Conservation (phyloP, 1,139 yeast species). For the Debaryomyces subglobosus region DNA sequence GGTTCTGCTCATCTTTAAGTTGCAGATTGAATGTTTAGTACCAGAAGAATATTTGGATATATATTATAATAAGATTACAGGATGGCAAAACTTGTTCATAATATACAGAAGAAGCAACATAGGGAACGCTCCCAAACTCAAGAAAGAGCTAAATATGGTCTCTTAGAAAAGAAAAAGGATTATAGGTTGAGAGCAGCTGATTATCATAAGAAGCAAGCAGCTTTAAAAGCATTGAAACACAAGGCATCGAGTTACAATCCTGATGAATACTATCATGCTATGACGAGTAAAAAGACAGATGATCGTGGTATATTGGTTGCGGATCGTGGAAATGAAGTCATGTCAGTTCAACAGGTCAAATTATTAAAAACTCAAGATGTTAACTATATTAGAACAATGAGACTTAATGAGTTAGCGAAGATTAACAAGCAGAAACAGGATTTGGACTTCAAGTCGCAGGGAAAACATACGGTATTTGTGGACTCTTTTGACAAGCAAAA, state of each 20-base stretch:
- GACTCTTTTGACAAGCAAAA: constrained; percentile 60
- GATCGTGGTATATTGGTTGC: constrained; percentile 64
- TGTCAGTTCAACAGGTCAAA: constrained; percentile 76
- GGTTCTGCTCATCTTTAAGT: constrained; percentile 10
- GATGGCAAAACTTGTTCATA: constrained; percentile 84
- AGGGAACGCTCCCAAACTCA: constrained; percentile 87
- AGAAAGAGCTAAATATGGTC: constrained; percentile 74
- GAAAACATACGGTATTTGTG: constrained; percentile 86
- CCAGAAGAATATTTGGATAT: background rate
- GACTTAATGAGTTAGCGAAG: constrained; percentile 68
- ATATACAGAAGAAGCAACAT: constrained; percentile 94
- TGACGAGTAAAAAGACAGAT: constrained; percentile 73
- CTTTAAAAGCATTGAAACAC: constrained; percentile 70
- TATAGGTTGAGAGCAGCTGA: constrained; percentile 87
- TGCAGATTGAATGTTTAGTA: background rate
- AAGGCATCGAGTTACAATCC: constrained; percentile 81
- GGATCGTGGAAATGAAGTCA: constrained; percentile 65
- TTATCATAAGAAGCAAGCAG: constrained; percentile 85
- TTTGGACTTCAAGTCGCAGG: constrained; percentile 56
- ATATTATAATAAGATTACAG: constrained; percentile 10
- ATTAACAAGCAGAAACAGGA: constrained; percentile 62
- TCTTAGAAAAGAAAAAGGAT: constrained; percentile 94
- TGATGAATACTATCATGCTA: constrained; percentile 96
- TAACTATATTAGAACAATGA: constrained; percentile 77
- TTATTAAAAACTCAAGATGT: constrained; percentile 87